Evolutionary conservation across 176 grass and related monocot genomes (phyloP).

Genomic region (Triticum timopheevii): DNA sequence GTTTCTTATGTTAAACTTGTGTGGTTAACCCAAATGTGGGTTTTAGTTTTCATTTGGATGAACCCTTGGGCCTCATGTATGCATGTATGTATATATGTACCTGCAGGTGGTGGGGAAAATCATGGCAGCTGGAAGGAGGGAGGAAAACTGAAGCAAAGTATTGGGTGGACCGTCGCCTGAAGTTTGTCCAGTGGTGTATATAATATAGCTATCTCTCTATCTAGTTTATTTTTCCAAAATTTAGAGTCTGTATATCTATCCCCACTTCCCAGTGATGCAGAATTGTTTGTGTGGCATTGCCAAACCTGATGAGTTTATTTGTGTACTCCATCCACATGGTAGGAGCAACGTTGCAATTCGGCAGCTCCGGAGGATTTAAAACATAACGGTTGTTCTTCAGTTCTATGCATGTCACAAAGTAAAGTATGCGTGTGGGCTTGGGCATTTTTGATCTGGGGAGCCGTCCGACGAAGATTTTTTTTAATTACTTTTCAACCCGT

Average conservation of each 20-base stretch:
- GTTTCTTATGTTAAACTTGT: neutral
- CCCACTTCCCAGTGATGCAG: too few relatives aligned
- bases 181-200: neutral
- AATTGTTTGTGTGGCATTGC: too few relatives aligned
- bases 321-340: too few relatives aligned
- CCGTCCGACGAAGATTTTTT: too few relatives aligned
- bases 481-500: too few relatives aligned
- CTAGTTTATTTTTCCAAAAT: constrained; percentile 22
- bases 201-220: constrained; percentile 14
- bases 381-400: too few relatives aligned
- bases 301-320: too few relatives aligned
- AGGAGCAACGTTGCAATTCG: too few relatives aligned
- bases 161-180: neutral
- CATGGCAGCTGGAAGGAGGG: neutral
- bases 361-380: too few relatives aligned
- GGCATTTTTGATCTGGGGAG: too few relatives aligned
- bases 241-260: neutral
- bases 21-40: neutral
- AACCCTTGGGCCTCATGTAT: neutral
- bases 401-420: too few relatives aligned
- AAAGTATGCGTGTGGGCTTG: too few relatives aligned
- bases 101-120: constrained; percentile 18
- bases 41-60: neutral
- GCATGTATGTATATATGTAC: neutral
- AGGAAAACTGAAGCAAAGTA: neutral